Conservation (phyloP, 495 filamentous ascomycete species). For the Aspergillus bertholletiae region DNA sequence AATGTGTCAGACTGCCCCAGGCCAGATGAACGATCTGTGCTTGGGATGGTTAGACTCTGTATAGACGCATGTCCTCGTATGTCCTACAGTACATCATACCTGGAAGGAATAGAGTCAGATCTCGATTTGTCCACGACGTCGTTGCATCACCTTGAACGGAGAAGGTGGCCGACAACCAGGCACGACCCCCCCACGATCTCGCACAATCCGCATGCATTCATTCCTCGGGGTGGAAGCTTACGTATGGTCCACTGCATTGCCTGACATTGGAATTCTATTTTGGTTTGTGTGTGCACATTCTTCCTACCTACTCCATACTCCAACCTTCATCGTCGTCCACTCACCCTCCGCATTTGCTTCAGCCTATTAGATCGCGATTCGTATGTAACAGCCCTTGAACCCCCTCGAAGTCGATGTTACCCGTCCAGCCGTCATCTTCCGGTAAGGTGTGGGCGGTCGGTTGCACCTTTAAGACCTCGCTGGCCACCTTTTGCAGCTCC, state of each 20-base stretch:
- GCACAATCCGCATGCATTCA: neutral
- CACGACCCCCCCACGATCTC: too few species aligned
- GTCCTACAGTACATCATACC: neutral
- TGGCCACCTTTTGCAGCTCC: neutral
- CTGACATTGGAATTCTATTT: too few species aligned
- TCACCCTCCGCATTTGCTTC: neutral
- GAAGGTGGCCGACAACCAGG: too few species aligned
- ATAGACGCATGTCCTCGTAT: neutral
- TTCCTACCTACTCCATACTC: neutral
- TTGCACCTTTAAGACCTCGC: neutral
- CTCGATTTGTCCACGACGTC: neutral
- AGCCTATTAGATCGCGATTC: neutral
- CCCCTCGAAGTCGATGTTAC: neutral
- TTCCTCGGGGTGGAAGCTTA: too few species aligned
- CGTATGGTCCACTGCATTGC: too few species aligned
- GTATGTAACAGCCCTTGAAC: neutral
- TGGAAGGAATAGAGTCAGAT: neutral
- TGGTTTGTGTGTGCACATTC: neutral
- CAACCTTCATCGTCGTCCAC: neutral
- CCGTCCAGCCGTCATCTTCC: neutral
- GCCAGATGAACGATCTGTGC: neutral
- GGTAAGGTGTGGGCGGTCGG: neutral
- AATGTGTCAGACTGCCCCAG: slow-evolving; percentile 13
- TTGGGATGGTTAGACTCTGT: neutral
- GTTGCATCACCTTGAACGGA: neutral